phyloP scores from a whole-genome alignment of 345 rosid species.

The Salix suchowensis region DNA sequence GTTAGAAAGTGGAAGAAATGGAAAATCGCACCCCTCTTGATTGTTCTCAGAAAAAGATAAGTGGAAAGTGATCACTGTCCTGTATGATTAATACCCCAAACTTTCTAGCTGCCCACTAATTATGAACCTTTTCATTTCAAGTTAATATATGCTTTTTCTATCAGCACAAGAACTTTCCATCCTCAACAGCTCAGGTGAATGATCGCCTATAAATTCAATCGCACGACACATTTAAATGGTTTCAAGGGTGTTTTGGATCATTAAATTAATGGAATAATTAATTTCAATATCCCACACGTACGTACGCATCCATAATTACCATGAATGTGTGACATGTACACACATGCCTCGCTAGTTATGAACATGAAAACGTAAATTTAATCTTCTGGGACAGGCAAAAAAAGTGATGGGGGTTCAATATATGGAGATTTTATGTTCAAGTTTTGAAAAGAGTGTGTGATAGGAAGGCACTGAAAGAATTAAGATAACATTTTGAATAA shows the following conservation, averaged over 20 bases:
- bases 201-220: not conserved
- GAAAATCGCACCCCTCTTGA: not conserved
- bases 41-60: not conserved
- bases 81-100: not conserved
- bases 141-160: not conserved
- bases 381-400: too few species aligned
- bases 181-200: not conserved
- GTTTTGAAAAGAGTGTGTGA: not conserved
- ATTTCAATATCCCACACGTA: not conserved
- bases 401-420: too few species aligned
- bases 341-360: too few species aligned
- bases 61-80: not conserved
- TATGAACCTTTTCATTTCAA: not conserved
- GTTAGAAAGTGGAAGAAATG: slow-evolving; percentile 4
- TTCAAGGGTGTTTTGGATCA: not conserved
- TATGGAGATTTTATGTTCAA: not conserved
- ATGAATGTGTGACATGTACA: too few species aligned
- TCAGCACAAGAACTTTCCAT: not conserved
- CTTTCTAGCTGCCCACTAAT: not conserved
- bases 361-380: too few species aligned
- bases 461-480: not conserved
- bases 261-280: too few species aligned
- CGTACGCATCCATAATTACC: too few species aligned
- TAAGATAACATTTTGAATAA: too few species aligned
- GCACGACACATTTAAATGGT: not conserved